A percentile compares a stretch with the other conserved stretches of the same genome.
phyloP scores from a whole-genome alignment of 116 monocot species.

The Phalaenopsis hybrid region DNA sequence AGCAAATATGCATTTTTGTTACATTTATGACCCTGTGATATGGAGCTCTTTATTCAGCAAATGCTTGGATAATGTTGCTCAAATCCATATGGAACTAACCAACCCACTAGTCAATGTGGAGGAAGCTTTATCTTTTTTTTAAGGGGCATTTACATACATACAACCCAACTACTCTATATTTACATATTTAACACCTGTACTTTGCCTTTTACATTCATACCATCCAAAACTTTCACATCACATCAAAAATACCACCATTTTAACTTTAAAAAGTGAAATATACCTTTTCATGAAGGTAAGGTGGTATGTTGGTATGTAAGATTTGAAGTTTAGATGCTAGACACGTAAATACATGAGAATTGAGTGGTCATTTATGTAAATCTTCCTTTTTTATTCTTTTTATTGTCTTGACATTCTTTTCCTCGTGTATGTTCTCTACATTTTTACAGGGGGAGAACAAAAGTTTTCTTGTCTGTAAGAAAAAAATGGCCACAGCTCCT shows the following conservation, averaged over 20 bases:
- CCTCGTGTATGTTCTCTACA: conserved; percentile 3
- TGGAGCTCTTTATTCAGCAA: not conserved
- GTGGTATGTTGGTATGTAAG: no score
- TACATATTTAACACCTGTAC: no score
- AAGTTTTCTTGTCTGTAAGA: conserved; percentile 96
- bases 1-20: not conserved
- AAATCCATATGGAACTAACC: not conserved
- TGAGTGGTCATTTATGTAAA: no score
- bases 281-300: no score
- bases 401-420: not conserved
- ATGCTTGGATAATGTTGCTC: not conserved
- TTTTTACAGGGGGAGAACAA: conserved; percentile 80
- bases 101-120: not conserved
- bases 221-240: no score
- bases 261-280: no score
- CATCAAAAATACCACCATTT: no score
- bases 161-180: no score
- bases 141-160: no score
- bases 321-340: no score
- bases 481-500: conserved; percentile 98
- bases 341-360: no score
- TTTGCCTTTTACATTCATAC: no score
- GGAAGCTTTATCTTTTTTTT: not conserved
- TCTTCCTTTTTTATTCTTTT: not conserved
- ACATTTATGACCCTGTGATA: not conserved